These are phyloP conservation scores for Saccharomycopsis sp. DNA, from an alignment of 805 yeast species.

Conservation along the genomic window DNA sequence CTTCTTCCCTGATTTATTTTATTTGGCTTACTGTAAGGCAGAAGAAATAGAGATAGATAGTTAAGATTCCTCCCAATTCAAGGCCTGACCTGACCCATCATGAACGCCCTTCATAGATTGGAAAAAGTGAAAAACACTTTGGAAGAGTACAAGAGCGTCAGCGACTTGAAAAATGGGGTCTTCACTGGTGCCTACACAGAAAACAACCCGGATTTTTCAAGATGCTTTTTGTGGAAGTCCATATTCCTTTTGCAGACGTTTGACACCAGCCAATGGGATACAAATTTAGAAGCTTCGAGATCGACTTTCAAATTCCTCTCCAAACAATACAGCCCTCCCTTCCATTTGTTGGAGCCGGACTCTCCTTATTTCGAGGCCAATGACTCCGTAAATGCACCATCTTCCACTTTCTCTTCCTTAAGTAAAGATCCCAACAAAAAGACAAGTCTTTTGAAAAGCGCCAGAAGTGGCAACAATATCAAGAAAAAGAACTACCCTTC, in stretches of 20 bases:
- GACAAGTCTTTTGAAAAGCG: too few species aligned
- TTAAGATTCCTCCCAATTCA: too few species aligned
- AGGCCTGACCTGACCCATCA: neutral
- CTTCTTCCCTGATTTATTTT: neutral
- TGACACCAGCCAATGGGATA: constrained; percentile 6
- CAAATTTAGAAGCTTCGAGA: constrained; percentile 8
- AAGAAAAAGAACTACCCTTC: too few species aligned
- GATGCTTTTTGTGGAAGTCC: constrained; percentile 19
- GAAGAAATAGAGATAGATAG: neutral
- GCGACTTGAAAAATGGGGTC: constrained; percentile 16
- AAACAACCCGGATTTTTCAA: constrained; percentile 7
- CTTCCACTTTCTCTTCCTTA: neutral
- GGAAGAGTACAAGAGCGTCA: constrained; percentile 7
- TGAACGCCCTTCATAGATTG: too few species aligned
- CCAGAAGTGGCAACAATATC: too few species aligned
- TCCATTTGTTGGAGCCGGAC: constrained; percentile 3
- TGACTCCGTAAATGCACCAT: neutral
- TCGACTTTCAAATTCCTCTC: constrained; percentile 8
- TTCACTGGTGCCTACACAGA: constrained; percentile 12
- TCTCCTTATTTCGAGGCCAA: constrained; percentile 5
- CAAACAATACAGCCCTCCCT: constrained; percentile 8
- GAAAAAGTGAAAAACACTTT: constrained; percentile 9
- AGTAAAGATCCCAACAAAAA: too few species aligned
- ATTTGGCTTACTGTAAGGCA: neutral
- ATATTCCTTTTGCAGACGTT: constrained; percentile 12